Conservation (phyloP, 2,329 filamentous ascomycete genomes). For the Calonectria leucothoes region DNA sequence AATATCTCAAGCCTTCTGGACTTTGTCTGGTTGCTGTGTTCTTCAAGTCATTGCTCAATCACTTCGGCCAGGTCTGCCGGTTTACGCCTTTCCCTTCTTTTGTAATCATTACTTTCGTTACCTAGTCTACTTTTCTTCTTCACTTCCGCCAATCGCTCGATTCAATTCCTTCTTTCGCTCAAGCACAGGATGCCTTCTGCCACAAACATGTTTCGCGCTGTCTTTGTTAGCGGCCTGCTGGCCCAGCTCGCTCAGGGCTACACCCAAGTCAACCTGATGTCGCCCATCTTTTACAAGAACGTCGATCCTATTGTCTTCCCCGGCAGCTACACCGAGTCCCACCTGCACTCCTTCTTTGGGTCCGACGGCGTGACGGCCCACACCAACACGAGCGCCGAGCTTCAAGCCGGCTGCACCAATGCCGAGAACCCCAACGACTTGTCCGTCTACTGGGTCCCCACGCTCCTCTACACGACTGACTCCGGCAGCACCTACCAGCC, state of each 20-base stretch:
- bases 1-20: neutral
- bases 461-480: slow-evolving; percentile 50
- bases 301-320: slow-evolving; percentile 49
- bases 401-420: slow-evolving; percentile 57
- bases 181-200: slow-evolving; percentile 34
- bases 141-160: neutral
- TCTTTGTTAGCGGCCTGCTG: slow-evolving; percentile 23
- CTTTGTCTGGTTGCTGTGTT: neutral
- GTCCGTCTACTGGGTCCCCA: slow-evolving; percentile 59
- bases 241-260: slow-evolving; percentile 32
- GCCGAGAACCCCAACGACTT: slow-evolving; percentile 60
- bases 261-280: slow-evolving; percentile 29
- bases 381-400: slow-evolving; percentile 43
- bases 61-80: slow-evolving; percentile 7
- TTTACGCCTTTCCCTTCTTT: slow-evolving; percentile 1
- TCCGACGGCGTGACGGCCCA: slow-evolving; percentile 46
- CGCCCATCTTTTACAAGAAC: slow-evolving; percentile 48
- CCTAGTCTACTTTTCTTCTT: slow-evolving; percentile 15
- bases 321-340: slow-evolving; percentile 45
- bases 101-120: slow-evolving; percentile 12
- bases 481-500: slow-evolving; percentile 45
- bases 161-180: slow-evolving; percentile 3
- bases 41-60: slow-evolving; percentile 5
- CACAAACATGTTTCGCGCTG: slow-evolving; percentile 23
- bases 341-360: slow-evolving; percentile 51